Percentiles rank a stretch among this genome's conserved stretches.
Conservation (phyloP, 2,329 filamentous ascomycete genomes). For the Hymenoscyphus fraxineus region DNA sequence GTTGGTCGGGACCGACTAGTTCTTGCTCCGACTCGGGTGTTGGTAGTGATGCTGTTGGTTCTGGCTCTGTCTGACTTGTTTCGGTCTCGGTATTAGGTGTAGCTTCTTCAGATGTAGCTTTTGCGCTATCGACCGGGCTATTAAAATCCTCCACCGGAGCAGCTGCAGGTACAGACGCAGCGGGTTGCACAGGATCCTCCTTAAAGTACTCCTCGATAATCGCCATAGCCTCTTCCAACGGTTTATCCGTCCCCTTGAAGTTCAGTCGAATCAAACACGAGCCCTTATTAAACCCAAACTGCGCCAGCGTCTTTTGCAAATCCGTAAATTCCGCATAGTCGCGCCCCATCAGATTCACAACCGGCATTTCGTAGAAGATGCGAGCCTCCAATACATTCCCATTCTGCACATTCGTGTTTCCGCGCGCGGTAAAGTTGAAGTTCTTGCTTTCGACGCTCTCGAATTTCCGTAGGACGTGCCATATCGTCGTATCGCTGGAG, state of each 20-base stretch:
- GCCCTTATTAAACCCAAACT: conserved; percentile 83
- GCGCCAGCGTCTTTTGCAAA: conserved; percentile 82
- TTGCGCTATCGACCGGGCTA: not conserved
- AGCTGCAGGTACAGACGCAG: not conserved
- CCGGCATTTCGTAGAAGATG: conserved; percentile 82
- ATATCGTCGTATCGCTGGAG: conserved; percentile 80
- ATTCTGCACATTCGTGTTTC: conserved; percentile 59
- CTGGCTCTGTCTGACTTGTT: not conserved
- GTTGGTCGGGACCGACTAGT: conserved; percentile 34
- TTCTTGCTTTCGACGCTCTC: conserved; percentile 64
- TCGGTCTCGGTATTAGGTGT: not conserved
- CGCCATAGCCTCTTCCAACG: conserved; percentile 79
- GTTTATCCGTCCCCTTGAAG: conserved; percentile 72
- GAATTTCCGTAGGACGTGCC: conserved; percentile 86
- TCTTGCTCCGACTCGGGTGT: conserved; percentile 6
- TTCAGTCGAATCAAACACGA: conserved; percentile 73
- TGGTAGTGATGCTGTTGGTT: not conserved
- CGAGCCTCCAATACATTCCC: conserved; percentile 60
- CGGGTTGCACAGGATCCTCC: conserved; percentile 17
- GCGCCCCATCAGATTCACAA: conserved; percentile 77
- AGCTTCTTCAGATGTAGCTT: not conserved
- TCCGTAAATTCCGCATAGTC: conserved; percentile 74
- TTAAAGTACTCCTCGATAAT: conserved; percentile 76
- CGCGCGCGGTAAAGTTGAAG: conserved; percentile 81
- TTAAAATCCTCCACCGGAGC: not conserved